A percentile compares a stretch with the other conserved stretches of the same genome.
Conservation (phyloP, 257 asterid species). For the Solanum bukasovii region DNA sequence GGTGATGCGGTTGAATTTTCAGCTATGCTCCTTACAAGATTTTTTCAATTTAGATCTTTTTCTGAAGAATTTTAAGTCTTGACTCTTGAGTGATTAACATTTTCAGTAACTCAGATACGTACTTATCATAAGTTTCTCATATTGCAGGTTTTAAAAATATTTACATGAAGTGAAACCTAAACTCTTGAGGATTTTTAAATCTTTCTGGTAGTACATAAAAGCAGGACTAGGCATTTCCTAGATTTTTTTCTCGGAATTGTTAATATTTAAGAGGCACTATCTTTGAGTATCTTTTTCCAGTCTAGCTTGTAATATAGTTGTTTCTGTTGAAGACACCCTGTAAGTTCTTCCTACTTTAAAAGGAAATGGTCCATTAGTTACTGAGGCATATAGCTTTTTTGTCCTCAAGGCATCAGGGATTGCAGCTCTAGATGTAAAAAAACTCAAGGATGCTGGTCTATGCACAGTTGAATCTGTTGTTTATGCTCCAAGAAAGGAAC, state of each 20-base stretch:
- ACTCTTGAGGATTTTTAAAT: not conserved
- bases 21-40: not conserved
- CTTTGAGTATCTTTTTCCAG: not conserved
- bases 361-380: not conserved
- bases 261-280: not conserved
- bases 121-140: not conserved
- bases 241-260: not conserved
- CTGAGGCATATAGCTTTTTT: not conserved
- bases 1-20: not conserved
- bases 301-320: not conserved
- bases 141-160: not conserved
- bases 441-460: slow-evolving; percentile 87
- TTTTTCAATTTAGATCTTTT: not conserved
- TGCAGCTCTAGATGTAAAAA: slow-evolving; percentile 79
- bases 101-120: not conserved
- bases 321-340: not conserved
- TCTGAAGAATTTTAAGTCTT: not conserved
- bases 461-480: slow-evolving; percentile 91
- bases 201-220: not conserved
- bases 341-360: not conserved
- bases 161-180: not conserved
- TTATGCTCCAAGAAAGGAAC: slow-evolving; percentile 92
- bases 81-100: not conserved
- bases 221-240: not conserved
- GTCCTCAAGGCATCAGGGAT: slow-evolving; percentile 66